Evolutionary conservation across 2,329 filamentous ascomycete genomes (phyloP), one percentile per base, ranked within the genome.

Genomic region (Diplodia mutila): DNA sequence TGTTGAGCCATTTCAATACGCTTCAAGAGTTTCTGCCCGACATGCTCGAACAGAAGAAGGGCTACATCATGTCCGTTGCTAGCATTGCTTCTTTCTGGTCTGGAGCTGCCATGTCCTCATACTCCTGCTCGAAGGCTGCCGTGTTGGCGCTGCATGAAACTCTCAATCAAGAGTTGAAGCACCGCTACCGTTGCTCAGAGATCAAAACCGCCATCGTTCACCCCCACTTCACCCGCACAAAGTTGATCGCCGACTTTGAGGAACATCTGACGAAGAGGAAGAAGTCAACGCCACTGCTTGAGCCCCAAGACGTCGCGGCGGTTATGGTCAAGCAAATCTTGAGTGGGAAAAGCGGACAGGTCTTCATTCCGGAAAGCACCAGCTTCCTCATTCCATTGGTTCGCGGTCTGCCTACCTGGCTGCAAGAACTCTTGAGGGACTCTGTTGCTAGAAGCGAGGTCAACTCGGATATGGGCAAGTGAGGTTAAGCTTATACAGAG

Each of bases 101-200:
- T 2, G 73, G 69, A 0, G 70, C 73, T 4, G 71, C 72, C 0
- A 55, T 75, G 21, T 66, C 75, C 9, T 73, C 76, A 67, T 77
- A 77, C 68, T 72, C 71, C 37, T 71, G 70, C 68, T 71, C 72
- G 12, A 76, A 77, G 53, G 68, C 73, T n/a, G 75, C 70, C 2
- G 73, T 73, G 1, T 54, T 77, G 23, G 74, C 73, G 55, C 54
- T 77, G 14, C 73, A 69, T 53, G 75, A 77, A 76, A 79, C 65
- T 6, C 78, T 83, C 16, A 74, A 70, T 18, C 75, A 78, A 37
- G 81, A 83, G 68, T 73, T 82, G 27, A 76, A 76, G 32, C 72
- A 75, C 53, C 59, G 75, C 73, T 69, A 67, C 23, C 34, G 25
- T 23, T 57, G 74, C 27, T 53, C 68, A 25, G 67, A 70, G 29